phyloP scores from a whole-genome alignment of 768 basidiomycete genomes.

The Termitomyces bulborhizus region DNA sequence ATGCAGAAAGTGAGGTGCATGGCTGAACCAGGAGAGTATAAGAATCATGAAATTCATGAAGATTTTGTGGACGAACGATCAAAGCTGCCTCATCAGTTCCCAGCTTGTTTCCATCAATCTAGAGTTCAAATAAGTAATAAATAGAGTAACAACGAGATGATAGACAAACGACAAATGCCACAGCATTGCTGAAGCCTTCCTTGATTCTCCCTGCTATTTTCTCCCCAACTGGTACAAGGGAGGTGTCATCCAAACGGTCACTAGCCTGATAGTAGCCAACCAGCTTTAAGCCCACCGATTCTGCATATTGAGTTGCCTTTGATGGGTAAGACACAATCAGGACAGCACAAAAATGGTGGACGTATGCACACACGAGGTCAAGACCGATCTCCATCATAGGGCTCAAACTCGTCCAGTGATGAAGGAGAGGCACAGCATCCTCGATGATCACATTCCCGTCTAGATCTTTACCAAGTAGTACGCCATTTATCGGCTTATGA shows the following conservation, averaged over 20 bases:
- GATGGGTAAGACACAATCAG: background rate
- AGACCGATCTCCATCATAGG: conserved; percentile 86
- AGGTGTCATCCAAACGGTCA: conserved; percentile 53
- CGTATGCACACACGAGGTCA: conserved; percentile 48
- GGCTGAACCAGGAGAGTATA: conserved; percentile 31
- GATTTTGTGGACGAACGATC: conserved; percentile 38
- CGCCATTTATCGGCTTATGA: conserved; percentile 67
- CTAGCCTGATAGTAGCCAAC: conserved; percentile 78
- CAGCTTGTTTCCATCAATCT: conserved; percentile 60
- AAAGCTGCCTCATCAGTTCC: conserved; percentile 47
- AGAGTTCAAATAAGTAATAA: conserved; percentile 4
- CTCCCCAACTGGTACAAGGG: conserved; percentile 62
- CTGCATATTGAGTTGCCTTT: conserved; percentile 58
- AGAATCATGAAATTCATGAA: background rate
- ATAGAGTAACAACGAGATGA: background rate
- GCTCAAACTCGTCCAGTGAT: conserved; percentile 80
- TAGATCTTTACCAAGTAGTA: conserved; percentile 55
- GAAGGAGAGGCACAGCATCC: conserved; percentile 73
- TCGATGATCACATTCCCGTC: conserved; percentile 38
- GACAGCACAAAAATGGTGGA: background rate
- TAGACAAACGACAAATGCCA: conserved; percentile 63
- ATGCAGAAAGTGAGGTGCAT: conserved; percentile 33
- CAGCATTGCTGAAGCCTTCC: conserved; percentile 46
- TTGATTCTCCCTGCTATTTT: conserved; percentile 52
- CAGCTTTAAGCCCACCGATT: conserved; percentile 41